A percentile compares a stretch with the other conserved stretches of the same genome.
Evolutionary conservation across 176 grass and related monocot genomes (phyloP).

Genomic region (Typha latifolia): DNA sequence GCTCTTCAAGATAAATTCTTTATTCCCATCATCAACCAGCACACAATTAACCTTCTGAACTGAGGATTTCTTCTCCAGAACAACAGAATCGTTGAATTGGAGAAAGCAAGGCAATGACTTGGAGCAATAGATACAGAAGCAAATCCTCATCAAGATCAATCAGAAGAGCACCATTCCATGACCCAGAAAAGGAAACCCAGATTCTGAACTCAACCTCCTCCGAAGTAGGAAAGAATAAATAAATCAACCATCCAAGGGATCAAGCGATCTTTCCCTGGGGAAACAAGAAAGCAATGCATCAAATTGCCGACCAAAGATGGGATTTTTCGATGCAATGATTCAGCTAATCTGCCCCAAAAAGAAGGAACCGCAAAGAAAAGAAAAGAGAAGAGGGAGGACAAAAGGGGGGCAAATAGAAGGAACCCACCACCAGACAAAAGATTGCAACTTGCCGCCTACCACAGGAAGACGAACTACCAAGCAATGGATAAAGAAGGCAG

Average conservation of each 20-base stretch:
- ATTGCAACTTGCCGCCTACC: not conserved
- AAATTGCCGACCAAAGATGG: not conserved
- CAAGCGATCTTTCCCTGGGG: not conserved
- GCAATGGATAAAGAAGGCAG: not conserved
- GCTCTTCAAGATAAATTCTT: constrained; percentile 39
- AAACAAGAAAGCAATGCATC: not conserved
- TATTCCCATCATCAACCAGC: constrained; percentile 18
- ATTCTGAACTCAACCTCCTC: not conserved
- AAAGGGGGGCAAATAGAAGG: not conserved
- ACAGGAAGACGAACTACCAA: not conserved
- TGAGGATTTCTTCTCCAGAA: not conserved
- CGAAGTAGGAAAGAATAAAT: not conserved
- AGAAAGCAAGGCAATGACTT: not conserved
- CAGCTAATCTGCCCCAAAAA: not conserved
- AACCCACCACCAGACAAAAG: not conserved
- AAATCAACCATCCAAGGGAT: not conserved
- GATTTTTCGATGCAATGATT: not conserved
- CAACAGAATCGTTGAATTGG: not conserved
- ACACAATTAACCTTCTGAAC: constrained; percentile 31
- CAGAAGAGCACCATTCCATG: not conserved
- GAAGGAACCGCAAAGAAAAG: not conserved
- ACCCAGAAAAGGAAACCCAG: not conserved
- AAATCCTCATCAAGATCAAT: not conserved
- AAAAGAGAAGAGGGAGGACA: not conserved
- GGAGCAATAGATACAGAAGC: not conserved